Percentiles rank a stretch among this genome's conserved stretches.
Evolutionary conservation across 163 green algal genomes (phyloP).

Genomic region (Smithsoniella earleae): DNA sequence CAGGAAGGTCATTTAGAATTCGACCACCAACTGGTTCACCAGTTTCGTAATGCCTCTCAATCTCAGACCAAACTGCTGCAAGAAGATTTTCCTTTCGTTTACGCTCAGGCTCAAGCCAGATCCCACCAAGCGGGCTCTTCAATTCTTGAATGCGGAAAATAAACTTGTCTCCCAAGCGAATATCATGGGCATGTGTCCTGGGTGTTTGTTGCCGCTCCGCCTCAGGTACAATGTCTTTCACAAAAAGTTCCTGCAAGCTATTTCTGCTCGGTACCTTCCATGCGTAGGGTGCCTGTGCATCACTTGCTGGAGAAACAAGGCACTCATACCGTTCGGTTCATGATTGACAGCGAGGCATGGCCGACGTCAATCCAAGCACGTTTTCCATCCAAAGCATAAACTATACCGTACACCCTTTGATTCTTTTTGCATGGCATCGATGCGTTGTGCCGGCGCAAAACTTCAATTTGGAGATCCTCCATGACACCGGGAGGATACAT

Average conservation of each 20-base stretch:
- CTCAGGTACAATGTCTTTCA: not conserved
- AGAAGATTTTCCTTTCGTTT: not conserved
- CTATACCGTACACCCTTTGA: not conserved
- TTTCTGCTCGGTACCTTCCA: not conserved
- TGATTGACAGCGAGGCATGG: not conserved
- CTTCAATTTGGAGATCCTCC: conserved; percentile 22
- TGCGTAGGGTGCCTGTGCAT: not conserved
- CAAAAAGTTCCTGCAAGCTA: conserved; percentile 11
- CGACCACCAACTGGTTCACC: conserved; percentile 42
- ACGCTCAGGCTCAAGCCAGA: conserved; percentile 7
- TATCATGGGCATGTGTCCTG: conserved; percentile 19
- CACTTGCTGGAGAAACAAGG: not conserved
- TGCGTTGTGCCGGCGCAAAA: not conserved
- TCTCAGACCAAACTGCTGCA: conserved; percentile 42
- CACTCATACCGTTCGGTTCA: not conserved
- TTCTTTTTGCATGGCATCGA: conserved; percentile 28
- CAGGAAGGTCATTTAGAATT: conserved; percentile 48
- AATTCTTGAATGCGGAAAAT: conserved; percentile 26
- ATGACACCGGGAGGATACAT: conserved; percentile 22
- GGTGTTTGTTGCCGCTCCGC: not conserved
- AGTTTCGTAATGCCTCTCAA: conserved; percentile 32
- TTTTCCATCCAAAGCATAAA: conserved; percentile 2
- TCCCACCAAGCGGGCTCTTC: conserved; percentile 13
- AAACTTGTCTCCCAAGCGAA: conserved; percentile 8
- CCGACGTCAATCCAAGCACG: conserved; percentile 11